A percentile compares a stretch with the other conserved stretches of the same genome.
Conservation (phyloP, 169 alveolate genomes). For the Eimeria necatrix region DNA sequence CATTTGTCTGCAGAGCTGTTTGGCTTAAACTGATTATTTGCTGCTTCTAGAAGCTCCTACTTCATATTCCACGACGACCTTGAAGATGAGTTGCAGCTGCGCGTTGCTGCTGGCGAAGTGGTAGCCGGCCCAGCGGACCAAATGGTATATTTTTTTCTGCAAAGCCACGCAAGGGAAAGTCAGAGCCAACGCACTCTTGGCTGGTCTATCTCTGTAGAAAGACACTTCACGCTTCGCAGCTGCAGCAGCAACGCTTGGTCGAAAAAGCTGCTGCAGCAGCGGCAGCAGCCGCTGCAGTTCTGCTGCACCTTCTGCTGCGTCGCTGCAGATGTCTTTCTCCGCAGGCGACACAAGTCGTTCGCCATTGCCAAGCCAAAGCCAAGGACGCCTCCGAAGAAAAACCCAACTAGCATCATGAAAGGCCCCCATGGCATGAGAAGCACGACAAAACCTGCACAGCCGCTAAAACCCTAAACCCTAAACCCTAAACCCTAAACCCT, state of each 20-base stretch:
- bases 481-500: too few relatives aligned
- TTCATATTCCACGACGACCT: constrained; percentile 77
- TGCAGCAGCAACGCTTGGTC: not conserved
- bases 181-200: not conserved
- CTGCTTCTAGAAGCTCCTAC: not conserved
- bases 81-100: constrained; percentile 80
- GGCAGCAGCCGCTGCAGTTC: not conserved
- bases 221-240: not conserved
- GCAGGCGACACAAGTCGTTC: constrained; percentile 75
- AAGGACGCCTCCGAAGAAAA: constrained; percentile 54
- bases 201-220: not conserved
- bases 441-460: constrained; percentile 62
- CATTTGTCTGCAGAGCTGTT: too few relatives aligned
- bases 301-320: constrained; percentile 72
- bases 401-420: constrained; percentile 76
- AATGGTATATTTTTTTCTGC: constrained; percentile 75
- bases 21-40: too few relatives aligned
- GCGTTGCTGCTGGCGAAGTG: constrained; percentile 75
- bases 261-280: too few relatives aligned
- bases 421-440: constrained; percentile 81
- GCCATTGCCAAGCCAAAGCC: constrained; percentile 80
- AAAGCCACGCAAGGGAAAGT: not conserved
- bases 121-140: constrained; percentile 81
- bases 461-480: not conserved
- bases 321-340: constrained; percentile 77